Conservation (phyloP, 352 stramenopile genomes). For the Phytophthora megakarya region DNA sequence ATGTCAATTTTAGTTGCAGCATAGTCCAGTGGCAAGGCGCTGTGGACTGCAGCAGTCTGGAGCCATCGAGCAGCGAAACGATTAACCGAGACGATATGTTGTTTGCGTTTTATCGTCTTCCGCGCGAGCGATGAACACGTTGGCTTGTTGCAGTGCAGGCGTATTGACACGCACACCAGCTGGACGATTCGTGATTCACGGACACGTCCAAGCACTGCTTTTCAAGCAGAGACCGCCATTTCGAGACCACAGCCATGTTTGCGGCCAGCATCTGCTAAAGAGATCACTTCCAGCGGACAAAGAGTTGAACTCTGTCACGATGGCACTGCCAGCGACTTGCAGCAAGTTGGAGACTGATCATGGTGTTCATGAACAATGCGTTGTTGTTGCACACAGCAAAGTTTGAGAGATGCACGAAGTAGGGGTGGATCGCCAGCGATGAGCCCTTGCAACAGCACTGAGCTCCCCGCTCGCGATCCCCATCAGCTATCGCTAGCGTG, state of each 20-base stretch:
- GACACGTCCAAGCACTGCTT: no score
- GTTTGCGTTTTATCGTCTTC: background rate
- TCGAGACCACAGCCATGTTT: no score
- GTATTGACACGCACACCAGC: background rate
- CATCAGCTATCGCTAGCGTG: conserved; percentile 14
- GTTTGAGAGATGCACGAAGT: conserved; percentile 10
- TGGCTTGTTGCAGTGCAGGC: background rate
- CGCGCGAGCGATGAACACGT: background rate
- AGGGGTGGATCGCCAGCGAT: conserved; percentile 17
- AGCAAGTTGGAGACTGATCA: background rate
- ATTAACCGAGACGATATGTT: background rate
- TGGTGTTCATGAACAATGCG: background rate
- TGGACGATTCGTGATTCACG: no score
- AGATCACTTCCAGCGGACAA: no score
- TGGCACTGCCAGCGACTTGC: background rate
- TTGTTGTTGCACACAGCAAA: background rate
- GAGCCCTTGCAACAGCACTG: conserved; percentile 18
- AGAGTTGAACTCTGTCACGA: conserved; percentile 10
- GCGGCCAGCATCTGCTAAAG: no score
- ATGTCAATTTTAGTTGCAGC: background rate
- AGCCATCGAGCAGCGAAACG: background rate
- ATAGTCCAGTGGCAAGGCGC: background rate
- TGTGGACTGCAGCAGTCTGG: background rate
- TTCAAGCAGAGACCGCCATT: no score
- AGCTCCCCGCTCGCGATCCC: background rate